These are phyloP conservation scores for Boletus vinaceobasis DNA, from an alignment of 768 basidiomycete genomes.

Conservation along the genomic window DNA sequence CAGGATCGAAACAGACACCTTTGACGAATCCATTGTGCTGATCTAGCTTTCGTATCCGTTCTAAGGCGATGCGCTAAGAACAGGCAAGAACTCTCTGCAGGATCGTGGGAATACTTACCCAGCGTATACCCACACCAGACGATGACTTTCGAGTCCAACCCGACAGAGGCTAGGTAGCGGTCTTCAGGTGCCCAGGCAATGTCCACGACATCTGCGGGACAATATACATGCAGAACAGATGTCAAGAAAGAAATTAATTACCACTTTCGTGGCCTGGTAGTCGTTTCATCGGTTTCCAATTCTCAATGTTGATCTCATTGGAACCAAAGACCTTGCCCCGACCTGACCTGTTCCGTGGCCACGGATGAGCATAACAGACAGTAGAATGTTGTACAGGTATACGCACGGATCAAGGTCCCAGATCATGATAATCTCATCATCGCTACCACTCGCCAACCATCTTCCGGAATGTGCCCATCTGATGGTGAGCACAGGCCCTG, in stretches of 20 bases:
- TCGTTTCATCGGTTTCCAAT: constrained; percentile 92
- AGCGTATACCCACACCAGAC: constrained; percentile 94
- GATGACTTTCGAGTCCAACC: constrained; percentile 84
- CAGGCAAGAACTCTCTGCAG: background rate
- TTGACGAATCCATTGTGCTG: constrained; percentile 96
- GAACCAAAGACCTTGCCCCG: constrained; percentile 91
- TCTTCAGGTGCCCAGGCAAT: constrained; percentile 95
- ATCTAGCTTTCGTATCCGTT: constrained; percentile 78
- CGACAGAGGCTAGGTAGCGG: constrained; percentile 88
- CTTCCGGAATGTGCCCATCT: constrained; percentile 92
- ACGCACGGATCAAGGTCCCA: constrained; percentile 96
- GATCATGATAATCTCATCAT: constrained; percentile 93
- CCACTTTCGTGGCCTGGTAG: constrained; percentile 95
- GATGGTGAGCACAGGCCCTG: constrained; percentile 87
- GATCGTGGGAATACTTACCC: constrained; percentile 44
- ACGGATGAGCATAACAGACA: constrained; percentile 2
- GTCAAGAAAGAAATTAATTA: constrained; percentile 33
- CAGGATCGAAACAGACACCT: constrained; percentile 98
- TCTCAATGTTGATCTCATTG: constrained; percentile 94
- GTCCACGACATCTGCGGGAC: constrained; percentile 78
- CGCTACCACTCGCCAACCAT: constrained; percentile 94
- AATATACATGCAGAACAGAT: constrained; percentile 3
- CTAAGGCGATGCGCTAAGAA: constrained; percentile 37
- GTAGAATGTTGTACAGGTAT: background rate
- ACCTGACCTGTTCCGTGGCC: constrained; percentile 51